phyloP scores from a whole-genome alignment of 805 yeast genomes.

The Kazachstania viticola region DNA sequence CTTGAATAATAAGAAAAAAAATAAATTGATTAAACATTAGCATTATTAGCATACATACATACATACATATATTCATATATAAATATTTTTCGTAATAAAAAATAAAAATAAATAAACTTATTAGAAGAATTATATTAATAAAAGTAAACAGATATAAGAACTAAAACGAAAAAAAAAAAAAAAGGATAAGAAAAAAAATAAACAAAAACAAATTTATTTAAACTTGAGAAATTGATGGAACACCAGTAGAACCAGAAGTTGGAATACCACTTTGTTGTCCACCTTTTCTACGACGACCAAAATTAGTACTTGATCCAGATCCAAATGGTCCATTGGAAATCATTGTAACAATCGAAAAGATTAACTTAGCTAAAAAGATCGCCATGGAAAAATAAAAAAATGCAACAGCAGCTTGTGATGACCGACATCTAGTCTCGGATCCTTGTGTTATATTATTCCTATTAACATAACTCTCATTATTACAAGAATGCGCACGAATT shows the following conservation, averaged over 20 bases:
- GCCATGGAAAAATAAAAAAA: conserved; percentile 78
- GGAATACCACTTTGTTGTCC: conserved; percentile 1
- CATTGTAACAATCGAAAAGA: conserved; percentile 40
- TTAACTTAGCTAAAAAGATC: conserved; percentile 54
- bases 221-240: conserved; percentile 82
- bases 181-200: too few species aligned
- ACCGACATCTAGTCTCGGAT: conserved; percentile 75
- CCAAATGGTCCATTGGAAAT: conserved; percentile 27
- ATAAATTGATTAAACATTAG: too few species aligned
- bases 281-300: conserved; percentile 19
- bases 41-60: too few species aligned
- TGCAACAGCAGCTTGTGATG: conserved; percentile 78
- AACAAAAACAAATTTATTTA: conserved; percentile 33
- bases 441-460: conserved; percentile 66
- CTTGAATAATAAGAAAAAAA: too few species aligned
- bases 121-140: too few species aligned
- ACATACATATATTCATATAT: too few species aligned
- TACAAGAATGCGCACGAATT: conserved; percentile 75
- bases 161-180: conserved; percentile 33
- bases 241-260: conserved; percentile 36
- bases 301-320: conserved; percentile 3
- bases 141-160: too few species aligned
- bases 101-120: too few species aligned
- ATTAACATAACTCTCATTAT: conserved; percentile 51
- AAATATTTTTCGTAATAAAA: too few species aligned